Evolutionary conservation across 2,329 filamentous ascomycete species (phyloP).

Genomic region (Trichoderma hamatum): DNA sequence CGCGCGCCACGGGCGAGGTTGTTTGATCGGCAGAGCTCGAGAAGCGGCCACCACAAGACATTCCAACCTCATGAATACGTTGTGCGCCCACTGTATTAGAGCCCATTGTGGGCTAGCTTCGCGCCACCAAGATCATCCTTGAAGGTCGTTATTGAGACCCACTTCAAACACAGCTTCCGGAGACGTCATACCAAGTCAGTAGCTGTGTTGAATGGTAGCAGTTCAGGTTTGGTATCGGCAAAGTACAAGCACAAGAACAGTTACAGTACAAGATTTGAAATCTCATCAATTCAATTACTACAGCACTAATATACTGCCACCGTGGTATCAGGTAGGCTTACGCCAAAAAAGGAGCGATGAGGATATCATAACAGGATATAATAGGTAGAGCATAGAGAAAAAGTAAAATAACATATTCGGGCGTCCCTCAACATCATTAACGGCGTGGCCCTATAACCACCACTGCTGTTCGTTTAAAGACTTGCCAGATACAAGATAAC

Average conservation of each 20-base stretch:
- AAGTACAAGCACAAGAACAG: not conserved
- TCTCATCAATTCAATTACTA: conserved; percentile 13
- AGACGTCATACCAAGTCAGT: not conserved
- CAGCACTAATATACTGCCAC: conserved; percentile 5
- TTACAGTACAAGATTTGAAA: too few species aligned
- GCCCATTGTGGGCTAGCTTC: not conserved
- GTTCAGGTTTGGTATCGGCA: too few species aligned
- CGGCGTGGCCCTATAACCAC: not conserved
- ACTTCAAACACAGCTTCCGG: not conserved
- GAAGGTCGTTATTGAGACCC: not conserved
- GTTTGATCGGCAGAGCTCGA: conserved; percentile 1
- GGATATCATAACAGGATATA: not conserved
- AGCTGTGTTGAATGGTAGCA: too few species aligned
- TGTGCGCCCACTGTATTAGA: not conserved
- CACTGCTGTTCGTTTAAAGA: not conserved
- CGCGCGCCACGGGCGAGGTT: not conserved
- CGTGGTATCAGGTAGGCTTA: conserved; percentile 17
- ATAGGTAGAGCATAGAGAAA: not conserved
- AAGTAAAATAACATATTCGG: not conserved
- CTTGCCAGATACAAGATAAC: not conserved
- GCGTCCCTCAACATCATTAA: not conserved
- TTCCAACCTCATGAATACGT: conserved; percentile 8
- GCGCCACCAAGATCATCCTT: conserved; percentile 1
- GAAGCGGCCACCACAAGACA: not conserved
- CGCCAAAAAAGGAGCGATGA: not conserved